These are phyloP conservation scores for Clarireedia monteithiana DNA, from an alignment of 2,329 filamentous ascomycete species.

Conservation along the genomic window DNA sequence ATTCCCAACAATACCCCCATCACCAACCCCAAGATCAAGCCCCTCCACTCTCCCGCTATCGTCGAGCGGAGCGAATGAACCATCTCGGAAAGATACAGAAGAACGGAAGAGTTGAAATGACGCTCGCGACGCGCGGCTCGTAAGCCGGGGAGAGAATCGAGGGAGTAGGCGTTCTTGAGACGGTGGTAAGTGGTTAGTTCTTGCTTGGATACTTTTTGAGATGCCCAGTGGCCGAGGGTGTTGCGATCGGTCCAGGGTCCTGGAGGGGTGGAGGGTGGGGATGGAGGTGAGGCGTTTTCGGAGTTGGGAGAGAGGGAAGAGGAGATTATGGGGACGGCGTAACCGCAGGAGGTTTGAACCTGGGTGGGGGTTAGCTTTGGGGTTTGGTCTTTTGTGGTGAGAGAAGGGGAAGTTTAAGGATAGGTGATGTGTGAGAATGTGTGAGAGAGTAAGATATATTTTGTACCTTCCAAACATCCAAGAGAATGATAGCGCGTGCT, in stretches of 20 bases:
- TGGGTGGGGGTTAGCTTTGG: slow-evolving; percentile 24
- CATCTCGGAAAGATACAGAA: neutral
- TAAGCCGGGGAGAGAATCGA: neutral
- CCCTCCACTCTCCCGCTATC: slow-evolving; percentile 1
- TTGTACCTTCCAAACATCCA: slow-evolving; percentile 42
- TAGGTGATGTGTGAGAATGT: too few relatives aligned
- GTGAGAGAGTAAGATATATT: neutral
- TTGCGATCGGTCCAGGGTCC: slow-evolving; percentile 1
- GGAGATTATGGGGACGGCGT: slow-evolving; percentile 42
- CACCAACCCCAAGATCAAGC: neutral
- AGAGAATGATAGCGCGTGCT: slow-evolving; percentile 51
- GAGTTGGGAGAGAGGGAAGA: neutral
- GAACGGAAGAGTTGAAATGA: neutral
- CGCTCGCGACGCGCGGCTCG: neutral
- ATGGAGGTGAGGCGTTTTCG: neutral
- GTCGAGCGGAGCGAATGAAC: neutral
- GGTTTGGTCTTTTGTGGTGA: neutral
- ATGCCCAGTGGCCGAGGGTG: neutral
- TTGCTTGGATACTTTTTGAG: neutral
- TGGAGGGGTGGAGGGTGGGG: neutral
- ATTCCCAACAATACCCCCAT: neutral
- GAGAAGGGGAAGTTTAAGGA: neutral
- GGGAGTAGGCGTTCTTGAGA: neutral
- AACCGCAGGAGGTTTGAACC: slow-evolving; percentile 61
- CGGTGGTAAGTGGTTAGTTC: neutral